These are phyloP conservation scores for Xylaria sp. DNA, from an alignment of 2,329 filamentous ascomycete species.

Conservation along the genomic window DNA sequence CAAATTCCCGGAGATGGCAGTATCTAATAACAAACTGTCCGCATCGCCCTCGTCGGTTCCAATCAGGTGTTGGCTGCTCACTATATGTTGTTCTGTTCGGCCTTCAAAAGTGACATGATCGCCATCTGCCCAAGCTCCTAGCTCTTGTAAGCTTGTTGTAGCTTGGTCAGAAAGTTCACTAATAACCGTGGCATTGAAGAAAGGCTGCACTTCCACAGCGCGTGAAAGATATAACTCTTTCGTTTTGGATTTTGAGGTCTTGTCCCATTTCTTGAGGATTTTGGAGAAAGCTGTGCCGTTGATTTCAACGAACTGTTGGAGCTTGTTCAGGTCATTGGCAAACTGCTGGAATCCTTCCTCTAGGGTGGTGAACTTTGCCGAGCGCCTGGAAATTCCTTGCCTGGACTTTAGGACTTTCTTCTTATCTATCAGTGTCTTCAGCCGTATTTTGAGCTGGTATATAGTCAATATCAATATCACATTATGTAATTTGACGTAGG, in stretches of 20 bases:
- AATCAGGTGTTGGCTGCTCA: constrained; percentile 72
- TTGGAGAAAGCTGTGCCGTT: constrained; percentile 98
- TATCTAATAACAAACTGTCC: constrained; percentile 88
- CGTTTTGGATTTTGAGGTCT: constrained; percentile 98
- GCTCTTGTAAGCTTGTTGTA: constrained; percentile 92
- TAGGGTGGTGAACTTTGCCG: constrained; percentile 91
- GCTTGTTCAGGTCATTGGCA: constrained; percentile 94
- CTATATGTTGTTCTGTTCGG: constrained; percentile 70
- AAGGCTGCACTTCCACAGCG: constrained; percentile 96
- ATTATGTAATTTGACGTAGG: neutral
- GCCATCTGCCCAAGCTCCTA: constrained; percentile 96
- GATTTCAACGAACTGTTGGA: constrained; percentile 98
- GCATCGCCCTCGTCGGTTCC: constrained; percentile 89
- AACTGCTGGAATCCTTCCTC: constrained; percentile 99
- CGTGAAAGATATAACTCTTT: constrained; percentile 97
- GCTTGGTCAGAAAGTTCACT: constrained; percentile 97
- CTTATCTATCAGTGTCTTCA: constrained; percentile 94
- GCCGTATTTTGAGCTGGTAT: constrained; percentile 84
- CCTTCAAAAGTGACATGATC: constrained; percentile 87
- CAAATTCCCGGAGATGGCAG: constrained; percentile 83
- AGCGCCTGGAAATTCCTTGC: constrained; percentile 82
- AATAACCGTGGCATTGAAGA: constrained; percentile 97
- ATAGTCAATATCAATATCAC: constrained; percentile 33
- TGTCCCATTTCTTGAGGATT: constrained; percentile 99
- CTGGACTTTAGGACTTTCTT: constrained; percentile 90